These are phyloP conservation scores for Periconia macrospinosa DNA, from an alignment of 2,329 filamentous ascomycete species.

Conservation along the genomic window DNA sequence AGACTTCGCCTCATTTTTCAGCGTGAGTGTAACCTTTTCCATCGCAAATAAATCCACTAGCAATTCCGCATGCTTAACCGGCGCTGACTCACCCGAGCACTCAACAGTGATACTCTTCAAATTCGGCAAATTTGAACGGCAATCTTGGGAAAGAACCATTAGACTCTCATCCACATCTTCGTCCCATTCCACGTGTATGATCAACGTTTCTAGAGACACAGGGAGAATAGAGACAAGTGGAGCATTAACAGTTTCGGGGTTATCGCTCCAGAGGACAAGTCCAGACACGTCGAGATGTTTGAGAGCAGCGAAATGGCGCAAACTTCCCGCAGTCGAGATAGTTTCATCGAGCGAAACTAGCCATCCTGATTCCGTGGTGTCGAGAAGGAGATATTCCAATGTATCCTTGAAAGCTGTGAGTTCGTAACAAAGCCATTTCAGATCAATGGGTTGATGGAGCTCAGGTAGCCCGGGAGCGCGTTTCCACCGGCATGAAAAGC, in stretches of 20 bases:
- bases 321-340: slow-evolving; percentile 13
- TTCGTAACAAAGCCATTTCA: not conserved
- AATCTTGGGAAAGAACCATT: slow-evolving; percentile 6
- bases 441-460: slow-evolving; percentile 6
- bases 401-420: not conserved
- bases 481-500: not conserved
- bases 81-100: slow-evolving; percentile 12
- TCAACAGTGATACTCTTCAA: slow-evolving; percentile 10
- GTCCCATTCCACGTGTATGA: slow-evolving; percentile 19
- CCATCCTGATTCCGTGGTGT: slow-evolving; percentile 14
- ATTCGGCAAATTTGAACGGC: slow-evolving; percentile 1
- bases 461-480: no score
- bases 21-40: not conserved
- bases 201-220: slow-evolving; percentile 12
- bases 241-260: slow-evolving; percentile 1
- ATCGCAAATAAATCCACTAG: slow-evolving; percentile 1
- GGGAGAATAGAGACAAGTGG: slow-evolving; percentile 14
- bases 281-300: slow-evolving; percentile 16
- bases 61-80: not conserved
- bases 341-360: slow-evolving; percentile 6
- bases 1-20: not conserved
- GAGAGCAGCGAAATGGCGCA: slow-evolving; percentile 12
- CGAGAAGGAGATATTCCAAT: slow-evolving; percentile 9
- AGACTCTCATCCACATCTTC: slow-evolving; percentile 15
- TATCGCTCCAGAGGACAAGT: slow-evolving; percentile 19